Base-by-base conservation (phyloP, 2,329 filamentous ascomycete species). In the Trichoderma sp. region DNA sequence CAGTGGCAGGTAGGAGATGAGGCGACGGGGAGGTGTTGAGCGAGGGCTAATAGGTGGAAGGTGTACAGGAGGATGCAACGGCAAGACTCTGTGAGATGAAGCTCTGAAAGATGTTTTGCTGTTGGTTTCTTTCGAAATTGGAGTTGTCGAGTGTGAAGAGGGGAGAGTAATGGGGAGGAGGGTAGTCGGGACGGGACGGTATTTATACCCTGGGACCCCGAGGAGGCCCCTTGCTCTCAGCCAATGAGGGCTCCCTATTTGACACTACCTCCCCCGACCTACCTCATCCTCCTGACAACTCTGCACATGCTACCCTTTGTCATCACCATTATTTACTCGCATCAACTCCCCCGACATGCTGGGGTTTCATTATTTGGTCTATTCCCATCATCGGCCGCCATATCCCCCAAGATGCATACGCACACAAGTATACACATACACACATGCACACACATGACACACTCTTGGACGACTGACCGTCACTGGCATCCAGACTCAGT, bases 201-300 rank as follows among this genome's bases (percentile, higher is more conserved):
- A 52, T 67, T 64, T 67, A 67, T 67, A 67, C 65, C 65, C 65
- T 48, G 64, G 34, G 63, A 27, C 19, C 13, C 39, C 10, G 63
- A 34, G 53, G 54, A 67, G 64, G 54, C 64, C 64, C 54, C 64
- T 66, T 19, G 63, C 50, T 57, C n/a, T 50, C 52, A 32, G 54
- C 64, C 64, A 67, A 67, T 67, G 53, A 67, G 64, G 32, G 64
- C 42, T 22, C 53, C 45, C 54, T 32, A 59, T 15, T 34, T 42
- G 15, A 52, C 64, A 52, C 53, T 67, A 67, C 64, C 39, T 67
- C 54, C 32, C 50, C 54, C 64, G 25, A 59, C 34, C 54, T 59
- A 59, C 54, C 64, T 59, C 54, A 59, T 67, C 64, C 64, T 67
- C 53, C 64, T 65, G 61, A 65, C 61, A 15, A 35, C 19, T 48